phyloP scores from a whole-genome alignment of 768 basidiomycete species.

The Solioccasus polychromus region DNA sequence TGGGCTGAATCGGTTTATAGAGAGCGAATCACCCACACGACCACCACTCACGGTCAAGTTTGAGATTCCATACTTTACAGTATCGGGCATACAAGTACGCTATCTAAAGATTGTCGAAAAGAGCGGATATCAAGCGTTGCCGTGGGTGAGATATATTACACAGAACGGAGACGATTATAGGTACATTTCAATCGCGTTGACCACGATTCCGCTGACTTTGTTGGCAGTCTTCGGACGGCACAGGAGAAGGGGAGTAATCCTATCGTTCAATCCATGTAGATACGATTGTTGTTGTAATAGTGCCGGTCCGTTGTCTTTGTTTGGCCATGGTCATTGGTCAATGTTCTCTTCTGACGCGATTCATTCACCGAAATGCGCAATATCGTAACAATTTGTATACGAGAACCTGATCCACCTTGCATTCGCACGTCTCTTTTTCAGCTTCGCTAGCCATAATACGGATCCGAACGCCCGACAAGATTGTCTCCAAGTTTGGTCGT shows the following conservation, averaged over 20 bases:
- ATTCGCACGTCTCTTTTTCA: too few relatives aligned
- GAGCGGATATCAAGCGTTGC: slow-evolving; percentile 93
- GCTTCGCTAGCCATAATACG: too few relatives aligned
- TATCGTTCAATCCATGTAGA: slow-evolving; percentile 38
- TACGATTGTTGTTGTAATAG: too few relatives aligned
- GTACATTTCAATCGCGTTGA: slow-evolving; percentile 36
- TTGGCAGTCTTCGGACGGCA: slow-evolving; percentile 59
- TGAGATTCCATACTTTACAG: slow-evolving; percentile 98
- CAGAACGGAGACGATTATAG: slow-evolving; percentile 92
- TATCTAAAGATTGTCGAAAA: slow-evolving; percentile 99
- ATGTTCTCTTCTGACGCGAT: too few relatives aligned
- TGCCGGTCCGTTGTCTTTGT: too few relatives aligned
- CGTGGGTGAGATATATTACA: slow-evolving; percentile 94
- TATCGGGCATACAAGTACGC: slow-evolving; percentile 95
- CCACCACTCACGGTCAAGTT: slow-evolving; percentile 97
- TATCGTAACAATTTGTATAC: too few relatives aligned
- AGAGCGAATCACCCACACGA: slow-evolving; percentile 68
- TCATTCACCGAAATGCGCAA: too few relatives aligned
- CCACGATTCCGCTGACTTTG: background rate
- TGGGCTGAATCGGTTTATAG: slow-evolving; percentile 37
- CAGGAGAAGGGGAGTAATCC: slow-evolving; percentile 71
- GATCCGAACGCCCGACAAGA: background rate
- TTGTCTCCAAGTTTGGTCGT: background rate
- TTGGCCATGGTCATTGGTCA: too few relatives aligned
- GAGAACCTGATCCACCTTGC: too few relatives aligned